Conservation (phyloP, 495 filamentous ascomycete species). For the Penicillium macrosclerotiorum region DNA sequence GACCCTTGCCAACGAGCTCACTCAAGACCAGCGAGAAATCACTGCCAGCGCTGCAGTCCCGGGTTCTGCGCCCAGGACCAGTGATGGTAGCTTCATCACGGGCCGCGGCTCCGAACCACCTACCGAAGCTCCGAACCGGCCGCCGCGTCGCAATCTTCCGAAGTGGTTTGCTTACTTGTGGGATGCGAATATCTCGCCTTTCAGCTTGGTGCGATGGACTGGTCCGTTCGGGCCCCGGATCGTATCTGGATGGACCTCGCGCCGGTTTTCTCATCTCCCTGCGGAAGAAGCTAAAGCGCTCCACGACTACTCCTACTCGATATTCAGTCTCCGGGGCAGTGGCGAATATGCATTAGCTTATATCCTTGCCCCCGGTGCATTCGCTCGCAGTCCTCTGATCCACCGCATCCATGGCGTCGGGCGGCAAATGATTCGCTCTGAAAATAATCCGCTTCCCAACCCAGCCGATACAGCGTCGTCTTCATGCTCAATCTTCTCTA, state of each 20-base stretch:
- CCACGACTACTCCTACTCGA: constrained; percentile 88
- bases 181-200: constrained; percentile 97
- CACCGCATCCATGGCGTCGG: constrained; percentile 84
- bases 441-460: constrained; percentile 13
- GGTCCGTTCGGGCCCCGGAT: constrained; percentile 91
- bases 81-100: constrained; percentile 60
- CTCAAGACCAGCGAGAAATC: constrained; percentile 66
- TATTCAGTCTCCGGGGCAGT: constrained; percentile 90
- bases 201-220: constrained; percentile 81
- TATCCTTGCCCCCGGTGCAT: constrained; percentile 88
- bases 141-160: constrained; percentile 64
- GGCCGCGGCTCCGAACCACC: constrained; percentile 28
- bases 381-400: constrained; percentile 85
- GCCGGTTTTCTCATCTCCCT: constrained; percentile 86
- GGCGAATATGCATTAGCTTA: constrained; percentile 95
- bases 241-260: constrained; percentile 91
- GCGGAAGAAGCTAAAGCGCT: constrained; percentile 77
- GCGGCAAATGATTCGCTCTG: constrained; percentile 52
- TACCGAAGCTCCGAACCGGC: constrained; percentile 26
- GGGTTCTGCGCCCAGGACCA: constrained; percentile 37
- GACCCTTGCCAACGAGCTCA: constrained; percentile 68
- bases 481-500: constrained; percentile 16
- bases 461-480: constrained; percentile 3
- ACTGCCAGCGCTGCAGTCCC: constrained; percentile 26
- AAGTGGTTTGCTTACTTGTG: constrained; percentile 89